Evolutionary conservation across 2,329 filamentous ascomycete genomes (phyloP).

Genomic region (Hymenoscyphus linearis): DNA sequence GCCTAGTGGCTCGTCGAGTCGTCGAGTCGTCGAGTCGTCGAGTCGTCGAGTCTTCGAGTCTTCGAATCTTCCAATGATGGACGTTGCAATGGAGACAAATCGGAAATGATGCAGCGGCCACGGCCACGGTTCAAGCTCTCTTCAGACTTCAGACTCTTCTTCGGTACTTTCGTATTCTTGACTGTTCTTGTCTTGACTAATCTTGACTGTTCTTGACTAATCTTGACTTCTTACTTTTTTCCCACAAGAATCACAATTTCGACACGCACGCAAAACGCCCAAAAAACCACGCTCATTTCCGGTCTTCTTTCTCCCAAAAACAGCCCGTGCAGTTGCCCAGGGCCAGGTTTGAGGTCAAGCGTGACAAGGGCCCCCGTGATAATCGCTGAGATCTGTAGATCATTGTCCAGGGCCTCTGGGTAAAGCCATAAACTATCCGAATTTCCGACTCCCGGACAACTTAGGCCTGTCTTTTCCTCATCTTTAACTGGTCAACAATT

Average conservation of each 20-base stretch:
- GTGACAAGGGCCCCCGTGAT: background rate
- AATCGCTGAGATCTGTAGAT: slow-evolving; percentile 19
- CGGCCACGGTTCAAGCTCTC: background rate
- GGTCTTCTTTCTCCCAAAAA: background rate
- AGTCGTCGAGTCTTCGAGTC: no score
- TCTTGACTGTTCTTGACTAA: no score
- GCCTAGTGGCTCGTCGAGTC: background rate
- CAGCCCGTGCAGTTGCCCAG: background rate
- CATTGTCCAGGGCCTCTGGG: slow-evolving; percentile 10
- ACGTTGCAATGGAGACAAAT: background rate
- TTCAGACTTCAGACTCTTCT: background rate
- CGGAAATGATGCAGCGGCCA: background rate
- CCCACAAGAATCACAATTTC: background rate
- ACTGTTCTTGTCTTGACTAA: no score
- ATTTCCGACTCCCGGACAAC: slow-evolving; percentile 1
- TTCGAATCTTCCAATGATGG: background rate
- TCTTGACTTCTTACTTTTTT: background rate
- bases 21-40: no score
- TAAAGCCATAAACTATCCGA: slow-evolving; percentile 9
- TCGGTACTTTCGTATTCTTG: background rate
- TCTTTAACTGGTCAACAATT: slow-evolving; percentile 1
- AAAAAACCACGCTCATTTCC: background rate
- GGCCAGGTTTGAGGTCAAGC: background rate
- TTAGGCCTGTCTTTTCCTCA: slow-evolving; percentile 1
- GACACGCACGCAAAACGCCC: background rate